Base-by-base conservation (phyloP, 768 basidiomycete genomes). In the Podaxis sp. region DNA sequence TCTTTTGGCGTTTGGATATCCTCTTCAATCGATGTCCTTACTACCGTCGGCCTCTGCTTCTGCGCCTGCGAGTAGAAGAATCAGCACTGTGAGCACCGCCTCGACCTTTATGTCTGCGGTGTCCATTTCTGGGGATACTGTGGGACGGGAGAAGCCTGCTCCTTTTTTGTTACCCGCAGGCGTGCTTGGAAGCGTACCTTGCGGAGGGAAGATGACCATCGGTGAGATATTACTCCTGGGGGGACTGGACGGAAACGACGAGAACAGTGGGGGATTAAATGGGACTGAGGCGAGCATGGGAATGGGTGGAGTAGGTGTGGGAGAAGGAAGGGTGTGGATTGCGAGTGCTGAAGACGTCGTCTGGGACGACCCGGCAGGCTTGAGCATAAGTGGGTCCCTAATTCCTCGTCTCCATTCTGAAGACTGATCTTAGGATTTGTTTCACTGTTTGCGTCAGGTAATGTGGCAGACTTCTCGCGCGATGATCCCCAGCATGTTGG, bases 1-100 rank as follows among this genome's bases (percentile, higher is more conserved):
- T 61, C 59, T 78, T 3, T 66, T 77, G 2, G 66, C 70, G 0
- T 77, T 74, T 62, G 68, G 73, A 0, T 75, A 74, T 50, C 72
- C 74, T 1, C 59, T 69, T 16, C 54, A 55, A 14, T 51, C 37
- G 3, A 53, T 53, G 36, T 37, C 32, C 35, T 13, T 46, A 23
- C 51, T 50, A 6, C 64, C 67, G 4, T 52, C 35, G 14, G 9
- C 51, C 5, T 36, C 51, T 18, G 32, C 59, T 37, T 46, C 62
- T 4, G 25, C 53, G 18, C 51, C 62, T 10, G 40, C 32, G 23
- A 62, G 57, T 42, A 53, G 51, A 21, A 36, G 51, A 21, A 21
- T 36, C 14, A 53, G 51, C 35, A 53, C 51, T n/a, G 14, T 6
- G 7, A 53, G 51, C 35, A 21, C 51, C 10, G 21, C 14, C 10